A percentile compares a stretch with the other conserved stretches of the same genome.
Evolutionary conservation across 2,329 filamentous ascomycete genomes (phyloP).

Genomic region (Ophidiomyces ophidiicola): DNA sequence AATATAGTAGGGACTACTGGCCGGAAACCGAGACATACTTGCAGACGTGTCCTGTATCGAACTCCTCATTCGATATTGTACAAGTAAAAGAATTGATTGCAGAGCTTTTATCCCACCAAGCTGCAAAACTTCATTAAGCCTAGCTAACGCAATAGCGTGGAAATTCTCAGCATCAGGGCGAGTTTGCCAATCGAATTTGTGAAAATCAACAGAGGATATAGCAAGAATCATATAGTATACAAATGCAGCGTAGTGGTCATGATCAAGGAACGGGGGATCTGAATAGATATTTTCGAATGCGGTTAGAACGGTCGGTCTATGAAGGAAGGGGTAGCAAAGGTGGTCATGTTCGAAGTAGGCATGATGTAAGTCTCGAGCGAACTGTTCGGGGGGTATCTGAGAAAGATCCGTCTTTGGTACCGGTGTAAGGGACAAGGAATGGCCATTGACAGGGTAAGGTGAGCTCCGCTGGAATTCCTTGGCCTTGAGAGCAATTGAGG

Average conservation of each 20-base stretch:
- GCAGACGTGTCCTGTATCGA: slow-evolving; percentile 30
- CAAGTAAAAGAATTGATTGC: slow-evolving; percentile 35
- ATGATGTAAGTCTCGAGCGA: slow-evolving; percentile 29
- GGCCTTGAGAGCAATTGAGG: slow-evolving; percentile 11
- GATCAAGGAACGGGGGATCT: slow-evolving; percentile 18
- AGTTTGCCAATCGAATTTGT: slow-evolving; percentile 37
- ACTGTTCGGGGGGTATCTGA: slow-evolving; percentile 23
- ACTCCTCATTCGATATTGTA: slow-evolving; percentile 34
- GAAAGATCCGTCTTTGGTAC: slow-evolving; percentile 5
- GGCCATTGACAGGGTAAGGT: slow-evolving; percentile 10
- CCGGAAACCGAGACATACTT: slow-evolving; percentile 16
- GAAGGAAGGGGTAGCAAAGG: slow-evolving; percentile 34
- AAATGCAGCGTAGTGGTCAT: slow-evolving; percentile 27
- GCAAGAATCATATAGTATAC: slow-evolving; percentile 36
- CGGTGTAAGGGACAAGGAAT: slow-evolving; percentile 15
- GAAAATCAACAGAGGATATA: slow-evolving; percentile 34
- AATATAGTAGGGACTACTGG: not conserved
- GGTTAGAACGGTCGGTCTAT: slow-evolving; percentile 20
- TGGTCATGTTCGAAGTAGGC: slow-evolving; percentile 36
- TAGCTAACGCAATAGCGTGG: slow-evolving; percentile 30
- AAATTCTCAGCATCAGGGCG: slow-evolving; percentile 35
- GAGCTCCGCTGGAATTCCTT: slow-evolving; percentile 5
- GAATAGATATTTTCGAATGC: slow-evolving; percentile 16
- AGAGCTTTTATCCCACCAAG: slow-evolving; percentile 28
- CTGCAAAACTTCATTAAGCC: slow-evolving; percentile 29